Evolutionary conservation across 805 yeast species (phyloP).

Genomic region (Yarrowia deformans): DNA sequence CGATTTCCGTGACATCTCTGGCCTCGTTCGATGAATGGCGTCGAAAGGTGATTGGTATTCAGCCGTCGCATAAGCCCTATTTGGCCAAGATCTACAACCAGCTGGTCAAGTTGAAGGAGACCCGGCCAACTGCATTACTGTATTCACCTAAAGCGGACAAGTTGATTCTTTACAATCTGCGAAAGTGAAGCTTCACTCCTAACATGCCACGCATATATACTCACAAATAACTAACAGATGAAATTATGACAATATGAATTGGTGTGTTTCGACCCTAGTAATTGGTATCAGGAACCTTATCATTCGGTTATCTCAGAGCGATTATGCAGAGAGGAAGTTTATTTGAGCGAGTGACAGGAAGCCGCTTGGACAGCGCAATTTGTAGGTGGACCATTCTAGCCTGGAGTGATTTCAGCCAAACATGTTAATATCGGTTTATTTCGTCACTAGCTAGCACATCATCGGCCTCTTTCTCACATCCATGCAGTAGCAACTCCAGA

Average conservation of each 20-base stretch:
- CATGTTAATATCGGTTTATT: no score
- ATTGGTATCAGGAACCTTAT: neutral
- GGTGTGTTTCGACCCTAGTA: no score
- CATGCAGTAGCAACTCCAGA: no score
- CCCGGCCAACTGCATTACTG: slow-evolving; percentile 77
- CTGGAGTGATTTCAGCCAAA: no score
- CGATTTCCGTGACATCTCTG: slow-evolving; percentile 57
- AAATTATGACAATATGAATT: slow-evolving; percentile 1
- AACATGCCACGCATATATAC: neutral
- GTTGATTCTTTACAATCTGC: slow-evolving; percentile 65
- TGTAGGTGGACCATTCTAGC: no score
- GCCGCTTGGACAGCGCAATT: no score
- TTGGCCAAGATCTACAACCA: slow-evolving; percentile 64
- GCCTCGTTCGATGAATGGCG: slow-evolving; percentile 59
- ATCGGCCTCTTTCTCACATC: no score
- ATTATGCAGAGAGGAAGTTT: slow-evolving; percentile 5
- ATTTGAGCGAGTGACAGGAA: neutral
- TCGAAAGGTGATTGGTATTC: slow-evolving; percentile 80
- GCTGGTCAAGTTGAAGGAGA: slow-evolving; percentile 29
- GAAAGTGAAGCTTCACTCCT: neutral
- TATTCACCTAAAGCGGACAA: slow-evolving; percentile 81
- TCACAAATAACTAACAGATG: slow-evolving; percentile 24
- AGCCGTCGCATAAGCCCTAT: slow-evolving; percentile 84
- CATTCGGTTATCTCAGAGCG: slow-evolving; percentile 7
- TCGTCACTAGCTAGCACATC: no score